Evolutionary conservation across 2,329 filamentous ascomycete genomes (phyloP).

Genomic region (Penicillium brevicompactum): DNA sequence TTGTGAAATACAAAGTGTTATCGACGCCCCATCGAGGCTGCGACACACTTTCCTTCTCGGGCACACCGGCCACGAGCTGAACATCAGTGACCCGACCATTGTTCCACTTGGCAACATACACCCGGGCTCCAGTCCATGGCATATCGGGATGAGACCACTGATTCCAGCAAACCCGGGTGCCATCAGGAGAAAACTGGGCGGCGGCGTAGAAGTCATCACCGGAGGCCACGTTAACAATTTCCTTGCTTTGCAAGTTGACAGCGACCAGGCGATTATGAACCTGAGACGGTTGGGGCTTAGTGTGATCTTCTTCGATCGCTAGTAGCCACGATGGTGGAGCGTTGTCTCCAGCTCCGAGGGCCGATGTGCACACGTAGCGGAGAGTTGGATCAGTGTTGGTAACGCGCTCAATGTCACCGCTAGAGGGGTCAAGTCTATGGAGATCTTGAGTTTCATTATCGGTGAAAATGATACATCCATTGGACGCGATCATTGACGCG

Average conservation of each 20-base stretch:
- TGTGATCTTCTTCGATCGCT: constrained; percentile 54
- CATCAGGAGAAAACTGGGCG: constrained; percentile 51
- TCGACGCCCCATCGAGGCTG: constrained; percentile 55
- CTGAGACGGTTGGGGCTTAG: constrained; percentile 23
- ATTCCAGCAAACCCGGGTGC: constrained; percentile 49
- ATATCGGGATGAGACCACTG: constrained; percentile 57
- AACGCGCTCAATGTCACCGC: constrained; percentile 35
- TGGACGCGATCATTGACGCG: constrained; percentile 42
- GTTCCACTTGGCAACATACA: constrained; percentile 48
- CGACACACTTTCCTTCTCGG: constrained; percentile 42
- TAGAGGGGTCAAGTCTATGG: constrained; percentile 43
- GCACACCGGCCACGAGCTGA: constrained; percentile 40
- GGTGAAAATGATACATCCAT: constrained; percentile 50
- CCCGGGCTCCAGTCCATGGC: constrained; percentile 50
- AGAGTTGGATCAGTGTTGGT: constrained; percentile 11
- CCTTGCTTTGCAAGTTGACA: constrained; percentile 22
- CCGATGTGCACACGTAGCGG: constrained; percentile 32
- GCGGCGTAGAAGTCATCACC: constrained; percentile 56
- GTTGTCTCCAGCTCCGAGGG: constrained; percentile 39
- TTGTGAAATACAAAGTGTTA: constrained; percentile 50
- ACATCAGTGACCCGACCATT: constrained; percentile 29
- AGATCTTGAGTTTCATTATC: constrained; percentile 46
- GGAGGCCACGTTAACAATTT: constrained; percentile 40
- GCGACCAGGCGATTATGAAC: constrained; percentile 32
- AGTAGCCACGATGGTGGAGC: constrained; percentile 46